These are phyloP conservation scores for Huntiella decipiens DNA, from an alignment of 2,329 filamentous ascomycete species.

Conservation along the genomic window DNA sequence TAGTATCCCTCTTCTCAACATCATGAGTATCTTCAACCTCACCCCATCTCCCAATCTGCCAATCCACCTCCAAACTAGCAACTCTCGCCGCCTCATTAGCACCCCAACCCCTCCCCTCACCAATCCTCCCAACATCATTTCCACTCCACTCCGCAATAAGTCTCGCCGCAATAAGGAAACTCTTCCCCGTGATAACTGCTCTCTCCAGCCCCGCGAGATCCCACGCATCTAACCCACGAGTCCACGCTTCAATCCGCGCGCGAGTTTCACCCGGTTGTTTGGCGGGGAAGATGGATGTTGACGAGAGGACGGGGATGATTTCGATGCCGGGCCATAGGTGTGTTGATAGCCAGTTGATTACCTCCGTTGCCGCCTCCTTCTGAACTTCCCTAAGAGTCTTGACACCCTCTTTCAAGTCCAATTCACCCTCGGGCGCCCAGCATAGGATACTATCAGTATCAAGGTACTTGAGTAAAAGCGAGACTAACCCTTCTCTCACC, in stretches of 20 bases:
- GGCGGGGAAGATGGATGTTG: slow-evolving; percentile 55
- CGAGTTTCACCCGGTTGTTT: slow-evolving; percentile 55
- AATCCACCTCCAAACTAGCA: slow-evolving; percentile 67
- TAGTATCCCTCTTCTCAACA: slow-evolving; percentile 78
- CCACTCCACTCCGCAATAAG: slow-evolving; percentile 78
- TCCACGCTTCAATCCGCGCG: slow-evolving; percentile 61
- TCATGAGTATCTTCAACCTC: slow-evolving; percentile 98
- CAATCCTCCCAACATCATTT: slow-evolving; percentile 27
- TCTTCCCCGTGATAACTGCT: slow-evolving; percentile 70
- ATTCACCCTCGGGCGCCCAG: slow-evolving; percentile 47
- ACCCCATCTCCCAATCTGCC: slow-evolving; percentile 83
- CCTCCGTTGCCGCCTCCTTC: slow-evolving; percentile 45
- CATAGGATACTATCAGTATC: slow-evolving; percentile 85
- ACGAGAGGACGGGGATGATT: slow-evolving; percentile 63
- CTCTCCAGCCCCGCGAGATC: slow-evolving; percentile 78
- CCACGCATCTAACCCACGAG: slow-evolving; percentile 50
- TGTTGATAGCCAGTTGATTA: slow-evolving; percentile 51
- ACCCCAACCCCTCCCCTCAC: slow-evolving; percentile 36
- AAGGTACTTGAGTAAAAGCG: slow-evolving; percentile 63
- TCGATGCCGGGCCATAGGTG: slow-evolving; percentile 70
- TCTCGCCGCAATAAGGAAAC: slow-evolving; percentile 56
- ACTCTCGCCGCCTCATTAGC: slow-evolving; percentile 66
- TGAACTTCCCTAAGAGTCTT: slow-evolving; percentile 53
- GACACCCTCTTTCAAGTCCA: slow-evolving; percentile 20
- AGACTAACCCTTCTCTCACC: slow-evolving; percentile 44